These are phyloP conservation scores for Fusarium illudens DNA, from an alignment of 2,329 filamentous ascomycete species.

Conservation along the genomic window DNA sequence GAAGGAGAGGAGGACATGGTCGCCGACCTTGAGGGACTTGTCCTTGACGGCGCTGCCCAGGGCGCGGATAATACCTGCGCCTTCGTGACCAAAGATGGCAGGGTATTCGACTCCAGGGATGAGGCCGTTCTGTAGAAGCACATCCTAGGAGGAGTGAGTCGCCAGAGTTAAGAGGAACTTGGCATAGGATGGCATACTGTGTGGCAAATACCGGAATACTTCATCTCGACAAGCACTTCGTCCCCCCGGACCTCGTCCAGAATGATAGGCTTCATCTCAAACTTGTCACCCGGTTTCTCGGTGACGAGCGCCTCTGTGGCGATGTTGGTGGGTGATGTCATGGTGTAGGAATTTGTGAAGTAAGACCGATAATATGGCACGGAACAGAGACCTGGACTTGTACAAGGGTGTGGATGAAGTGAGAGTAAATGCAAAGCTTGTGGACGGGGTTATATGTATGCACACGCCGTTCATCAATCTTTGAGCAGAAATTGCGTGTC, in stretches of 20 bases:
- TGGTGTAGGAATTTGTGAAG: background rate
- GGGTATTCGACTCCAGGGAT: constrained; percentile 16
- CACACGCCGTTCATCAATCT: background rate
- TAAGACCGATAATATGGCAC: background rate
- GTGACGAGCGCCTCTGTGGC: constrained; percentile 14
- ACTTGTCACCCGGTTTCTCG: constrained; percentile 6
- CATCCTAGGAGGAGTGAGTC: background rate
- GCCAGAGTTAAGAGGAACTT: background rate
- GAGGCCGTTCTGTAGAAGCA: constrained; percentile 12
- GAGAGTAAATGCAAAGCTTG: background rate
- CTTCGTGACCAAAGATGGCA: constrained; percentile 20
- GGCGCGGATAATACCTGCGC: constrained; percentile 9
- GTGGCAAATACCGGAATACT: constrained; percentile 21
- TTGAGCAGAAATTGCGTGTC: background rate
- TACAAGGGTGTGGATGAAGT: background rate
- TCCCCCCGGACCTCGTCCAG: constrained; percentile 13
- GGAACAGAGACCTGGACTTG: background rate
- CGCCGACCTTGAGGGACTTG: constrained; percentile 9
- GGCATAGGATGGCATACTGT: background rate
- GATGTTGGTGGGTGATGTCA: constrained; percentile 1
- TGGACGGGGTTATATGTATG: background rate
- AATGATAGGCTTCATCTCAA: constrained; percentile 10
- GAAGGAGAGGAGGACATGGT: constrained; percentile 22
- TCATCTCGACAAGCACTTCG: constrained; percentile 23
- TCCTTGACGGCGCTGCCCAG: constrained; percentile 3